These are phyloP conservation scores for Amphirosellinia nigrospora DNA, from an alignment of 495 filamentous ascomycete genomes.

Conservation along the genomic window DNA sequence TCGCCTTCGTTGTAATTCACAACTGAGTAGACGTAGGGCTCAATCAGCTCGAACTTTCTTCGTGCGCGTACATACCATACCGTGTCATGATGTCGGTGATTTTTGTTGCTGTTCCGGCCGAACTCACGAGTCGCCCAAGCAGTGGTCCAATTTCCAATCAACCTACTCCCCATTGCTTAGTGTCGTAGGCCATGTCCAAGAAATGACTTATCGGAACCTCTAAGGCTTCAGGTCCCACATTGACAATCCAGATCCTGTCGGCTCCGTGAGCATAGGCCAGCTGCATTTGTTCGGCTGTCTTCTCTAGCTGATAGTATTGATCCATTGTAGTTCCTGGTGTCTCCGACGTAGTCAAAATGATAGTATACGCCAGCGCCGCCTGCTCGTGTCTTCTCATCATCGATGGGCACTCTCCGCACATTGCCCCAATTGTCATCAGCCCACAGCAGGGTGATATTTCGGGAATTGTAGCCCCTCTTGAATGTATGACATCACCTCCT, in stretches of 20 bases:
- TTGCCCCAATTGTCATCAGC: constrained; percentile 81
- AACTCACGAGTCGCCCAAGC: constrained; percentile 68
- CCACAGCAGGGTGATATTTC: constrained; percentile 78
- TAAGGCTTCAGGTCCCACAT: constrained; percentile 76
- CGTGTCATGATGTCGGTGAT: constrained; percentile 63
- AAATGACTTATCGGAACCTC: constrained; percentile 73
- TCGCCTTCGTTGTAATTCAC: constrained; percentile 78
- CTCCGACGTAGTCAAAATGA: constrained; percentile 76
- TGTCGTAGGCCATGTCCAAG: constrained; percentile 71
- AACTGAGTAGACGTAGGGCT: constrained; percentile 66
- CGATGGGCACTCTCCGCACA: constrained; percentile 67
- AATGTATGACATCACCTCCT: constrained; percentile 73
- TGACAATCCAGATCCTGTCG: constrained; percentile 75
- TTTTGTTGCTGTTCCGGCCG: constrained; percentile 51
- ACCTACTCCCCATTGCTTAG: constrained; percentile 58
- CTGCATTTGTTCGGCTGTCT: constrained; percentile 70
- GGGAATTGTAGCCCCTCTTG: constrained; percentile 68
- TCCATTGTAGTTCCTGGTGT: constrained; percentile 72
- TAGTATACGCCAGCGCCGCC: constrained; percentile 80
- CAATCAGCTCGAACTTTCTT: constrained; percentile 73
- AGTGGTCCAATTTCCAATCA: constrained; percentile 61
- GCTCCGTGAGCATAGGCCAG: constrained; percentile 67
- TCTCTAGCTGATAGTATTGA: constrained; percentile 72
- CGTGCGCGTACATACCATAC: constrained; percentile 67
- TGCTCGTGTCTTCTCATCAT: constrained; percentile 62